Percentiles rank a stretch among this genome's conserved stretches.
Conservation (phyloP, 2,329 filamentous ascomycete species). For the Thielaviopsis euricoi region DNA sequence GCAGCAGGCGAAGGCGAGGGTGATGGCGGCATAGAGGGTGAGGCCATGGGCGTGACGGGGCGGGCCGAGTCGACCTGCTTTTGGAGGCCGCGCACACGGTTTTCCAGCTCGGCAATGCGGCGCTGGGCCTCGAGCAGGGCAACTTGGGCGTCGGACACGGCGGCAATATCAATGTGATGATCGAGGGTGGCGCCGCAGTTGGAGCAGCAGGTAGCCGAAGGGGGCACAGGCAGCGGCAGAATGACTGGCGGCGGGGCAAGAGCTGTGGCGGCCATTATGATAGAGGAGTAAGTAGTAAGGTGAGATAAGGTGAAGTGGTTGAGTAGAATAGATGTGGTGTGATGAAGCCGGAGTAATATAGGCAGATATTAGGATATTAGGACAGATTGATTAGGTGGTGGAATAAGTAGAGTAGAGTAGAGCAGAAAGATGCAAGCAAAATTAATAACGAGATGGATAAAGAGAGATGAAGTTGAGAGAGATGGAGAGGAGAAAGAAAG, state of each 20-base stretch:
- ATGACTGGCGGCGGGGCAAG: conserved; percentile 5
- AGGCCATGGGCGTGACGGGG: no score
- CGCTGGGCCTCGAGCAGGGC: conserved; percentile 29
- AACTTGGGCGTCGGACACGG: conserved; percentile 13
- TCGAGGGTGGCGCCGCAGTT: conserved; percentile 30
- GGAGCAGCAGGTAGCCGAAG: conserved; percentile 27
- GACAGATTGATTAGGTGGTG: background rate
- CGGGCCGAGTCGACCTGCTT: conserved; percentile 29
- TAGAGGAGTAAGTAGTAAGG: background rate
- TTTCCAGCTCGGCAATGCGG: conserved; percentile 52
- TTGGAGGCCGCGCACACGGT: conserved; percentile 52
- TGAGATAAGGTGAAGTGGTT: background rate
- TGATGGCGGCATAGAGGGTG: no score
- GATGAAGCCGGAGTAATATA: background rate
- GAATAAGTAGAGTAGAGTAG: background rate
- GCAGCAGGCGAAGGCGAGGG: background rate
- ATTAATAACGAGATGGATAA: background rate
- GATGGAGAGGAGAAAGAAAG: background rate
- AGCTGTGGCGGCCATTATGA: background rate
- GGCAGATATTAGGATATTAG: no score
- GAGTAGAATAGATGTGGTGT: no score
- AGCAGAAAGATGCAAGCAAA: background rate
- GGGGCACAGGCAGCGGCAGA: conserved; percentile 13
- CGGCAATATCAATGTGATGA: conserved; percentile 13
- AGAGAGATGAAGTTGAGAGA: background rate